Conservation (phyloP, 345 rosid genomes). For the Eucalyptus erythrocorys region DNA sequence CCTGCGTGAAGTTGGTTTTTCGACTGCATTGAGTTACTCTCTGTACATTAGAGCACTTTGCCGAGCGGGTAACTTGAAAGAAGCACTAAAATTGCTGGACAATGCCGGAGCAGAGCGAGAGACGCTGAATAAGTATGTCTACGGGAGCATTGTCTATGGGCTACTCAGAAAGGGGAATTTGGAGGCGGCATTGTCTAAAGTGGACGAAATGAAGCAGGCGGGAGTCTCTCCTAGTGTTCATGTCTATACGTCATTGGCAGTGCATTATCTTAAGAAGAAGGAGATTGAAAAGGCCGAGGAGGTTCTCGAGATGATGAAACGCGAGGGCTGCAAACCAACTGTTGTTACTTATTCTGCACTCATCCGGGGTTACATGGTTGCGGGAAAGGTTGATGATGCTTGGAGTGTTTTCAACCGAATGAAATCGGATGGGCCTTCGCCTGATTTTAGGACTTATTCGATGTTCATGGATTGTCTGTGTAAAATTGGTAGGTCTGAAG, state of each 20-base stretch:
- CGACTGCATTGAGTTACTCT: slow-evolving; percentile 37
- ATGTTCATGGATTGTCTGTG: slow-evolving; percentile 57
- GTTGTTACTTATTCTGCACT: slow-evolving; percentile 65
- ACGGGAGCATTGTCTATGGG: slow-evolving; percentile 59
- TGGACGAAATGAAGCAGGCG: slow-evolving; percentile 47
- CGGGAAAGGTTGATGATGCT: slow-evolving; percentile 35
- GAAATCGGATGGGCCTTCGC: slow-evolving; percentile 38
- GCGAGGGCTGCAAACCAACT: slow-evolving; percentile 39
- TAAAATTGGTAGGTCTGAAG: slow-evolving; percentile 47
- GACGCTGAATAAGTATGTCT: slow-evolving; percentile 32
- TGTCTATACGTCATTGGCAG: slow-evolving; percentile 61
- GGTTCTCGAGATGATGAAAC: slow-evolving; percentile 32
- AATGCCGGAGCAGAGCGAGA: slow-evolving; percentile 21
- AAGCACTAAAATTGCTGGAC: slow-evolving; percentile 38
- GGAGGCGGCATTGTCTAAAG: slow-evolving; percentile 53
- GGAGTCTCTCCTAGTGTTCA: slow-evolving; percentile 51
- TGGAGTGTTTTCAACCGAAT: slow-evolving; percentile 34
- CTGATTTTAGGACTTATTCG: slow-evolving; percentile 69
- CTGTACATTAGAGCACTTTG: slow-evolving; percentile 66
- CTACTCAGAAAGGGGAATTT: slow-evolving; percentile 38
- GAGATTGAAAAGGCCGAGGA: slow-evolving; percentile 36
- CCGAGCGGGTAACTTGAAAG: slow-evolving; percentile 53
- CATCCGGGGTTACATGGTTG: slow-evolving; percentile 55
- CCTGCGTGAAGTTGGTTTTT: slow-evolving; percentile 44
- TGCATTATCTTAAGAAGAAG: slow-evolving; percentile 56